phyloP scores from a whole-genome alignment of 306 rosid genomes.

The Sindora glabra region DNA sequence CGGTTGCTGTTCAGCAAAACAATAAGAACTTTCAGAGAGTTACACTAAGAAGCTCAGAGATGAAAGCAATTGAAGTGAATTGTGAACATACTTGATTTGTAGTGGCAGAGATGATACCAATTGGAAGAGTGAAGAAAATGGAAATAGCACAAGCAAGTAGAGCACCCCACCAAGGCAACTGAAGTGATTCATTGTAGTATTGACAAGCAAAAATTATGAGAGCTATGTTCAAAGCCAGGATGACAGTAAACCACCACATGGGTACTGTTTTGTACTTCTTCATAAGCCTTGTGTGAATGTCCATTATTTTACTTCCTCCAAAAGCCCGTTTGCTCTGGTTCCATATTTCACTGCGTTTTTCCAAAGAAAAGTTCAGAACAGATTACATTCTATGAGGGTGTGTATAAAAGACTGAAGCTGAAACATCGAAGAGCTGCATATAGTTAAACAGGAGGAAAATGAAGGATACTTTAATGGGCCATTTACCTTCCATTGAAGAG shows the following conservation, averaged over 20 bases:
- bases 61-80: not conserved
- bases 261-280: slow-evolving; percentile 55
- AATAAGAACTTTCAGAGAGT: not conserved
- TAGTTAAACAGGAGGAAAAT: too few species aligned
- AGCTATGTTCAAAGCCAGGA: slow-evolving; percentile 49
- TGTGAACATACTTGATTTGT: slow-evolving; percentile 61
- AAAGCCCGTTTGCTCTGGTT: slow-evolving; percentile 45
- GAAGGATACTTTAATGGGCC: not conserved
- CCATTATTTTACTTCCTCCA: slow-evolving; percentile 29
- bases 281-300: slow-evolving; percentile 73
- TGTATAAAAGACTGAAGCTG: too few species aligned
- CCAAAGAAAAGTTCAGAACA: too few species aligned
- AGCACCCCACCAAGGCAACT: slow-evolving; percentile 91
- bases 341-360: slow-evolving; percentile 41
- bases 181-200: slow-evolving; percentile 56
- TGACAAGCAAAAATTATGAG: slow-evolving; percentile 42
- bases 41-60: not conserved
- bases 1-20: slow-evolving; percentile 41
- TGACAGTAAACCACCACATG: slow-evolving; percentile 59
- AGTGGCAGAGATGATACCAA: slow-evolving; percentile 67
- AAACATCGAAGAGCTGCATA: too few species aligned
- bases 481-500: slow-evolving; percentile 70
- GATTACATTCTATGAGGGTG: too few species aligned
- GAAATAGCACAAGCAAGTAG: slow-evolving; percentile 65
- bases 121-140: slow-evolving; percentile 55